Percentiles rank a stretch among this genome's conserved stretches.
Conservation (phyloP, 1,284 basidiomycete genomes). For the Trichosporon sp. region DNA sequence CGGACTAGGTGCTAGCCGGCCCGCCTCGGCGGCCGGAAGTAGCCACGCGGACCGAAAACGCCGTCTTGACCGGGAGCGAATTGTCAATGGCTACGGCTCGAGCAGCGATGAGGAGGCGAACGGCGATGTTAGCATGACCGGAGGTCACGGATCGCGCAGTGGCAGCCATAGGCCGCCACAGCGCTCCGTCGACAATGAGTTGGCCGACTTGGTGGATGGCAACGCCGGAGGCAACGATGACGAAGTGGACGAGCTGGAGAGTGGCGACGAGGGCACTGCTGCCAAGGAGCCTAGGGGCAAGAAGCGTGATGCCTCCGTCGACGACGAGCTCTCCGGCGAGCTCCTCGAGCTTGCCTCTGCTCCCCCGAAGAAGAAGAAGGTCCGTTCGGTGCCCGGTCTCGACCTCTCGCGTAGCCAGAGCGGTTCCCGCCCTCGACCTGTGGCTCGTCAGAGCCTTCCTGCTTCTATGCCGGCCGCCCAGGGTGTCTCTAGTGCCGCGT, state of each 20-base stretch:
- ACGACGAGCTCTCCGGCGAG: slow-evolving; percentile 31
- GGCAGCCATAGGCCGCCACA: not conserved
- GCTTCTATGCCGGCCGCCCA: not conserved
- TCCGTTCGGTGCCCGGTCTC: slow-evolving; percentile 6
- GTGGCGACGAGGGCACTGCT: slow-evolving; percentile 19
- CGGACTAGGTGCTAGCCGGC: slow-evolving; percentile 5
- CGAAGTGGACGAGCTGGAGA: slow-evolving; percentile 34
- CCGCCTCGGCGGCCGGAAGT: slow-evolving; percentile 12
- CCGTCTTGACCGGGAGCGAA: slow-evolving; percentile 26
- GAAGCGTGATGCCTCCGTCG: slow-evolving; percentile 28
- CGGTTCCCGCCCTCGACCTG: slow-evolving; percentile 6
- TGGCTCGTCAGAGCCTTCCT: slow-evolving; percentile 11
- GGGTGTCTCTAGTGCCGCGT: not conserved
- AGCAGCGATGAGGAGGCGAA: slow-evolving; percentile 25
- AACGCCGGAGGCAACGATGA: slow-evolving; percentile 18
- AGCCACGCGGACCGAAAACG: slow-evolving; percentile 18
- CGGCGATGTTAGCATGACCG: slow-evolving; percentile 7
- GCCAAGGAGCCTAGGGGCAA: slow-evolving; percentile 18
- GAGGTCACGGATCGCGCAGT: slow-evolving; percentile 3
- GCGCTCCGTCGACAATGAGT: slow-evolving; percentile 22
- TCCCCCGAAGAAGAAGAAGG: slow-evolving; percentile 38
- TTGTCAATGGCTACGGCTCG: slow-evolving; percentile 33
- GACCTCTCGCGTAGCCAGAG: slow-evolving; percentile 1
- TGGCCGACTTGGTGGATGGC: slow-evolving; percentile 23
- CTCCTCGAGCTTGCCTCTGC: slow-evolving; percentile 37